Evolutionary conservation across 257 asterid genomes (phyloP), one percentile per base, ranked within the genome.

Genomic region (Apocynum venetum): DNA sequence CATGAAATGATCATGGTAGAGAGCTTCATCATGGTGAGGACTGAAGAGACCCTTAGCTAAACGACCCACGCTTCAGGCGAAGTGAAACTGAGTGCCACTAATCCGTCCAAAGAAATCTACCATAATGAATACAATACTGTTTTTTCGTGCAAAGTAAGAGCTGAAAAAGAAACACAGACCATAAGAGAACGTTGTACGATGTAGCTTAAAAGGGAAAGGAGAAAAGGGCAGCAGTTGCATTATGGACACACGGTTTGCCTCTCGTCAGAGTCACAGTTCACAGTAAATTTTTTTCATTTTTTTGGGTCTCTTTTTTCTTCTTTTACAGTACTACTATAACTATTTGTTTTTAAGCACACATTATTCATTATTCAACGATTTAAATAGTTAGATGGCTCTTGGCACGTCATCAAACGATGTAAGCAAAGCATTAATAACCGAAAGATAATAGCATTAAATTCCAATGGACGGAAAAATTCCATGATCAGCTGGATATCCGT

Each of bases 81-180:
- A 25, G 25, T 10, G 38, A 9, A 55, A 25, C 31, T 25, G 31
- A 25, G 31, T 25, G 31, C 31, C 31, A 25, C 31, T 25, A 25
- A 25, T 25, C 31, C 31, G 31, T 25, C 31, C 31, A 25, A 25
- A 25, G 31, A 25, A 25, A 25, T 25, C 31, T 25, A 25, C 31
- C 31, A 25, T 25, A 77, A 86, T 56, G 81, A 78, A 82, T 83
- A 52, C 14, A 52, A 53, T 53, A 53, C 1, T 53, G 17, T 53
- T 67, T 79, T 75, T 76, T 81, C 80, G 66, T 77, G 84, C 79
- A 83, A 71, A 78, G 68, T 77, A 80, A 75, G 73, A 66, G 69
- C 79, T 60, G 77, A 71, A 47, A 49, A 38, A 48, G 66, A 3
- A 65, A 38, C 8, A 40, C 0, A 43, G 57, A 49, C 11, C 56